phyloP scores from a whole-genome alignment of 2,329 filamentous ascomycete species.

The Phaeoacremonium minimum region DNA sequence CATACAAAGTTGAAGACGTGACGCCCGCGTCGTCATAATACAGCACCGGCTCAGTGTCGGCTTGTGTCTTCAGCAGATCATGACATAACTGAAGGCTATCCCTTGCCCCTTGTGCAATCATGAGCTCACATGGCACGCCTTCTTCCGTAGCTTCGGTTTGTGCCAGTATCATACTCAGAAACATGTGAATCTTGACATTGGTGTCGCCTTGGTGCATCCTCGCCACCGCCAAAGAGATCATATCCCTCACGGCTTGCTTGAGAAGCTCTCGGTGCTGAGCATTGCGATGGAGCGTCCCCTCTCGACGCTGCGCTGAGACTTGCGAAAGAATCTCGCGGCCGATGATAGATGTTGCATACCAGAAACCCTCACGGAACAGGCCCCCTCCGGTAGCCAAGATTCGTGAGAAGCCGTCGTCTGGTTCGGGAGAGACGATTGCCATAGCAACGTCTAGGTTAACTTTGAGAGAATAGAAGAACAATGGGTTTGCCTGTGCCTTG shows the following conservation, averaged over 20 bases:
- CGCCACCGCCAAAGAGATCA: slow-evolving; percentile 20
- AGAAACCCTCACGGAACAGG: slow-evolving; percentile 32
- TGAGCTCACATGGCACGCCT: slow-evolving; percentile 15
- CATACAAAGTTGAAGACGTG: slow-evolving; percentile 12
- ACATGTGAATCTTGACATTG: slow-evolving; percentile 37
- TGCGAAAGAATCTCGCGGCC: slow-evolving; percentile 30
- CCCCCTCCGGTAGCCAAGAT: slow-evolving; percentile 32
- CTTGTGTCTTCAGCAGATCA: slow-evolving; percentile 17
- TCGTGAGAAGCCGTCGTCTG: slow-evolving; percentile 27
- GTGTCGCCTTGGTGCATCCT: slow-evolving; percentile 34
- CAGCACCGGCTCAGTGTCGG: slow-evolving; percentile 7
- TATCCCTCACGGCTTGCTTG: slow-evolving; percentile 21
- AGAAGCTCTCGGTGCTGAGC: slow-evolving; percentile 21
- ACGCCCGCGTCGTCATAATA: slow-evolving; percentile 10
- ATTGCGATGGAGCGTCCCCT: slow-evolving; percentile 21
- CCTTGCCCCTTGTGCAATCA: slow-evolving; percentile 23
- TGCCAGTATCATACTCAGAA: slow-evolving; percentile 30
- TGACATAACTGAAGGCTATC: slow-evolving; percentile 26
- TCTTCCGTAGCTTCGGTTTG: slow-evolving; percentile 30
- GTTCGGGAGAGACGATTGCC: slow-evolving; percentile 27
- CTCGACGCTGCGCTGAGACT: slow-evolving; percentile 18
- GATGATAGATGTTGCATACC: slow-evolving; percentile 25
- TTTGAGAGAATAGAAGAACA: slow-evolving; percentile 46
- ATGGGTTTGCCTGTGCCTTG: slow-evolving; percentile 34
- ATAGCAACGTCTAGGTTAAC: slow-evolving; percentile 38